These are phyloP conservation scores for Solanum habrochaites DNA, from an alignment of 257 asterid genomes.

Conservation along the genomic window DNA sequence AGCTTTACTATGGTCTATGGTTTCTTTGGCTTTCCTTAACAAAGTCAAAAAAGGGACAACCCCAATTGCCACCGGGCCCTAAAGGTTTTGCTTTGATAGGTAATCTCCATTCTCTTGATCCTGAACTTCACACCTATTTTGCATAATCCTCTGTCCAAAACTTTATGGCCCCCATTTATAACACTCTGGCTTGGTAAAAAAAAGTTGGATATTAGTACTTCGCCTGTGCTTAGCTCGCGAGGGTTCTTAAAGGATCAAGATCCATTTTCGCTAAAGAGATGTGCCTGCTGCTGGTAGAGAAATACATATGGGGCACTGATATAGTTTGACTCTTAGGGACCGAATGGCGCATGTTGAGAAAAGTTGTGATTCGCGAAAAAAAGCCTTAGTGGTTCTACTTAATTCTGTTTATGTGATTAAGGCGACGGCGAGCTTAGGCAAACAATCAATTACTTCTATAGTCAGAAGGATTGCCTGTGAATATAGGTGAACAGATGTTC, in stretches of 20 bases:
- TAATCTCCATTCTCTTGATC: conserved; percentile 66
- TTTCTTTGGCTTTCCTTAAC: conserved; percentile 1
- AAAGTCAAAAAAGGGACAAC: not conserved
- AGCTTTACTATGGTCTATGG: conserved; percentile 24
- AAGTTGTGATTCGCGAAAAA: conserved; percentile 50
- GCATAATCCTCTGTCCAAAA: conserved; percentile 23
- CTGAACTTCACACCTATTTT: conserved; percentile 59
- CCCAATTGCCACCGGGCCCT: conserved; percentile 55
- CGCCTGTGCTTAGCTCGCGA: conserved; percentile 41
- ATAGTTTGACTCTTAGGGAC: conserved; percentile 58
- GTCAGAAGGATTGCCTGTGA: conserved; percentile 23
- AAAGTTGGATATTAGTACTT: conserved; percentile 38
- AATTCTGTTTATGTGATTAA: conserved; percentile 38
- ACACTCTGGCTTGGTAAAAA: conserved; percentile 43
- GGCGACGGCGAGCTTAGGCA: conserved; percentile 41
- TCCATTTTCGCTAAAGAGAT: conserved; percentile 61
- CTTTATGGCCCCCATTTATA: conserved; percentile 51
- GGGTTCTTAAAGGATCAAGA: conserved; percentile 64
- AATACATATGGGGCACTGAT: conserved; percentile 54
- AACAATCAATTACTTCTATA: conserved; percentile 21
- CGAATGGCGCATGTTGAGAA: conserved; percentile 72
- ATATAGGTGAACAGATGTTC: conserved; percentile 56
- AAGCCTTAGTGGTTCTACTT: conserved; percentile 21
- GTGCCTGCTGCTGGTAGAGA: conserved; percentile 49
- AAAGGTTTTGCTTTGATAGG: conserved; percentile 46